Evolutionary conservation across 2,329 filamentous ascomycete genomes (phyloP).

Genomic region (Monilinia aucupariae): DNA sequence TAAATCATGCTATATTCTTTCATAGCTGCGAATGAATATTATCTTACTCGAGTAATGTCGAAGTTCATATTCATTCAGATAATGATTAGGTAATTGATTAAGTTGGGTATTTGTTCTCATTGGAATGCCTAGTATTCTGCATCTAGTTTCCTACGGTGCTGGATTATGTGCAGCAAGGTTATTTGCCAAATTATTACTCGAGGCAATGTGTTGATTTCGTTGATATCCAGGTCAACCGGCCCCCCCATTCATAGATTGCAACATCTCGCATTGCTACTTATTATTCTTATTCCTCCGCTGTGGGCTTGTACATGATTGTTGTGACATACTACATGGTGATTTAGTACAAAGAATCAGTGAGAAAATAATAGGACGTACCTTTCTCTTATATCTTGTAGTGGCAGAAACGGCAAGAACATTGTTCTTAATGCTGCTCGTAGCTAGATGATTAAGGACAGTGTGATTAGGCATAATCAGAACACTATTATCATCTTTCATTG

Average conservation of each 20-base stretch:
- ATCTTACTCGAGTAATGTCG: no score
- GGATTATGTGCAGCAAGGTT: constrained; percentile 5
- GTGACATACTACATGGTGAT: constrained; percentile 75
- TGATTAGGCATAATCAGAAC: constrained; percentile 96
- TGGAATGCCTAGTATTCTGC: constrained; percentile 9
- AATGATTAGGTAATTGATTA: not conserved
- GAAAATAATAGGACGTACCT: constrained; percentile 50
- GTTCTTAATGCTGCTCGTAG: constrained; percentile 97
- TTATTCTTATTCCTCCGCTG: constrained; percentile 42
- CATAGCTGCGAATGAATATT: no score
- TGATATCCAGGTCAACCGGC: constrained; percentile 14
- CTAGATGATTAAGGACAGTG: constrained; percentile 91
- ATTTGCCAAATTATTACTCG: constrained; percentile 8
- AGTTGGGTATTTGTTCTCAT: not conserved
- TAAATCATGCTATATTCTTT: no score
- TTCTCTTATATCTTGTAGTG: constrained; percentile 95
- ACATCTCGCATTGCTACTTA: constrained; percentile 6
- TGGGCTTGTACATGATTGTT: constrained; percentile 93
- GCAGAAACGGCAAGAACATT: constrained; percentile 91
- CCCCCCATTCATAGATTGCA: constrained; percentile 5
- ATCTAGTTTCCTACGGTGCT: constrained; percentile 1
- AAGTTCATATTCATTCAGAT: not conserved
- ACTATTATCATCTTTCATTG: constrained; percentile 97
- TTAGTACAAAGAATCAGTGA: constrained; percentile 8
- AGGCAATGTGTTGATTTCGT: not conserved